A percentile compares a stretch with the other conserved stretches of the same genome.
These are phyloP conservation scores for Marasmius sp. DNA, from an alignment of 1,284 basidiomycete genomes.

Conservation along the genomic window DNA sequence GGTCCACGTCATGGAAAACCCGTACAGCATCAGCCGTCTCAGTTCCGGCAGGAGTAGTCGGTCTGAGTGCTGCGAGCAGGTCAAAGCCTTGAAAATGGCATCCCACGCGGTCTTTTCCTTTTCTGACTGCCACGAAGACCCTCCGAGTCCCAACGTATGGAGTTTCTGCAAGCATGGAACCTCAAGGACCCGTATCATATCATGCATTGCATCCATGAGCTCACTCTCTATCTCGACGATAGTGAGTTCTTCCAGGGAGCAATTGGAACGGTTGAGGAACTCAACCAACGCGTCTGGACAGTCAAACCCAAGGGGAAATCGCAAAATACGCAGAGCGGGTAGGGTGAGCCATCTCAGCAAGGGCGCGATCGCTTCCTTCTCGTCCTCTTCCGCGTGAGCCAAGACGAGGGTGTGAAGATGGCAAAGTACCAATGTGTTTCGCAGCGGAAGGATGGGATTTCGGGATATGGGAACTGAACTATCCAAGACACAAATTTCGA, in stretches of 20 bases:
- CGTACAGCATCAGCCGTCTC: too few species aligned
- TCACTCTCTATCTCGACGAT: not conserved
- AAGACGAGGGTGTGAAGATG: not conserved
- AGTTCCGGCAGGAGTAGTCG: too few species aligned
- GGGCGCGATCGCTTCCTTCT: not conserved
- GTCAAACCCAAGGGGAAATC: not conserved
- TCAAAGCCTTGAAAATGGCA: too few species aligned
- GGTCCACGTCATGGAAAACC: too few species aligned
- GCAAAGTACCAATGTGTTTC: not conserved
- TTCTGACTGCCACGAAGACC: too few species aligned
- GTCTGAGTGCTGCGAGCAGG: too few species aligned
- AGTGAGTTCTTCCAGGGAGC: not conserved
- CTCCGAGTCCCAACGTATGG: too few species aligned
- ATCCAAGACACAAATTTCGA: not conserved
- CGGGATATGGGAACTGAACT: not conserved
- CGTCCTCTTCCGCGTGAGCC: not conserved
- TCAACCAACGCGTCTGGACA: not conserved
- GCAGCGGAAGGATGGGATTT: not conserved
- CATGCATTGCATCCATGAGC: too few species aligned
- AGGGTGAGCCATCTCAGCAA: not conserved
- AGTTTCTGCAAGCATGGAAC: too few species aligned
- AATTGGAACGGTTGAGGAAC: not conserved
- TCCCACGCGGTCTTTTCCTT: too few species aligned
- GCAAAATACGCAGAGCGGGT: not conserved
- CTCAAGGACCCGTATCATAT: too few species aligned